Conservation (phyloP, 768 basidiomycete species). For the Pisolithus sp. region DNA sequence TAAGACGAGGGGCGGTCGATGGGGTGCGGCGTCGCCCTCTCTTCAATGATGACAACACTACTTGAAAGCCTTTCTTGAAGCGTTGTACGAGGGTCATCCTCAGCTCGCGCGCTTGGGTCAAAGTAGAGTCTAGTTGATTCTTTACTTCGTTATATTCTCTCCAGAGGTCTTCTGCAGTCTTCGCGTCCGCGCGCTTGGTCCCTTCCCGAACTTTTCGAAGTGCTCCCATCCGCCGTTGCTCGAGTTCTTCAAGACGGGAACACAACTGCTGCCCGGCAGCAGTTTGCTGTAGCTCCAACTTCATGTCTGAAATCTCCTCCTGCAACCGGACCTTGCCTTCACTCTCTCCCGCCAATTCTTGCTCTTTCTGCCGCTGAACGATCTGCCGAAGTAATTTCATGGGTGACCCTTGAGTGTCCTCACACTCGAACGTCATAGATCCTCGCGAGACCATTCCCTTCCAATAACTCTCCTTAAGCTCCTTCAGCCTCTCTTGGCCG, state of each 20-base stretch:
- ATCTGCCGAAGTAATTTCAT: background rate
- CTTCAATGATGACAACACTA: constrained; percentile 49
- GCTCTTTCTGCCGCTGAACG: background rate
- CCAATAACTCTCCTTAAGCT: constrained; percentile 3
- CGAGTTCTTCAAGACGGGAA: background rate
- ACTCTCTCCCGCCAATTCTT: too few relatives aligned
- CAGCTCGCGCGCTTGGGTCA: background rate
- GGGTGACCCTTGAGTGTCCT: too few relatives aligned
- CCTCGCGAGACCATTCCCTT: background rate
- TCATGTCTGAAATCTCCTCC: background rate
- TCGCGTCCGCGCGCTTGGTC: background rate
- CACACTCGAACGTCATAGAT: background rate
- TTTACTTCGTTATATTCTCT: background rate
- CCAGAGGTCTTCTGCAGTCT: background rate
- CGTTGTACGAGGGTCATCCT: background rate
- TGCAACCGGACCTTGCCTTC: background rate
- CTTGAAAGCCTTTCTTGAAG: constrained; percentile 24
- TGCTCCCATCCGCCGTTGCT: background rate
- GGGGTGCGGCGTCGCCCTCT: too few relatives aligned
- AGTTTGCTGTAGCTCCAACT: background rate
- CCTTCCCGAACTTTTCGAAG: background rate
- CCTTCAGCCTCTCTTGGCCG: constrained; percentile 13
- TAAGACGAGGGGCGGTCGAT: too few relatives aligned
- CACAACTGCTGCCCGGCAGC: background rate
- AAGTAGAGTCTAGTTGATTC: background rate